These are phyloP conservation scores for Suillus sp. DNA, from an alignment of 768 basidiomycete species.

Conservation along the genomic window DNA sequence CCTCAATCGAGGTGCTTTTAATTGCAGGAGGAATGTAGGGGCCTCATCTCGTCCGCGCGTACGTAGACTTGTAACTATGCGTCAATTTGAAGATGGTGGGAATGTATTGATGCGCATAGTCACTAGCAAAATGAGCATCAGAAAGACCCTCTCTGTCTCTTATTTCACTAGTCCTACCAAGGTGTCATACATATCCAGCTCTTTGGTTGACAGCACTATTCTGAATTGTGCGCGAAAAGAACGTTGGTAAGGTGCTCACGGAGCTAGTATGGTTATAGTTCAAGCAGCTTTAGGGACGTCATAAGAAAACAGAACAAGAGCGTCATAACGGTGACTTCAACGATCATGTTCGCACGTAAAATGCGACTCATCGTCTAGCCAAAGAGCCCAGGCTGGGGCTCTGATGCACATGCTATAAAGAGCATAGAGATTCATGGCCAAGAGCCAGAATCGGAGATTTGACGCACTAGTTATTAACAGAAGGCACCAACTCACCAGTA, in stretches of 20 bases:
- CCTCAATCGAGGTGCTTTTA: background rate
- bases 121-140: background rate
- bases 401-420: background rate
- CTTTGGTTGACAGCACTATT: background rate
- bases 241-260: background rate
- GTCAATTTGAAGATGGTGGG: no score
- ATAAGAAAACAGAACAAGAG: background rate
- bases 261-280: background rate
- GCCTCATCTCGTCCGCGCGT: background rate
- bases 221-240: background rate
- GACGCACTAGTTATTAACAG: background rate
- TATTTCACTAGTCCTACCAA: background rate
- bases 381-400: background rate
- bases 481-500: background rate
- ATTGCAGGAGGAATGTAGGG: background rate
- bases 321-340: background rate
- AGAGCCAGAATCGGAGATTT: background rate
- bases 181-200: background rate
- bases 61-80: no score
- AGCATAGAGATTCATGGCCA: background rate
- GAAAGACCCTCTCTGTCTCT: background rate
- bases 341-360: background rate
- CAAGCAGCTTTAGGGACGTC: background rate
- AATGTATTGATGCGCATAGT: no score
- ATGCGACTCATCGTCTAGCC: background rate